Conservation (phyloP, 331 rosid species). For the Malus hybrid region DNA sequence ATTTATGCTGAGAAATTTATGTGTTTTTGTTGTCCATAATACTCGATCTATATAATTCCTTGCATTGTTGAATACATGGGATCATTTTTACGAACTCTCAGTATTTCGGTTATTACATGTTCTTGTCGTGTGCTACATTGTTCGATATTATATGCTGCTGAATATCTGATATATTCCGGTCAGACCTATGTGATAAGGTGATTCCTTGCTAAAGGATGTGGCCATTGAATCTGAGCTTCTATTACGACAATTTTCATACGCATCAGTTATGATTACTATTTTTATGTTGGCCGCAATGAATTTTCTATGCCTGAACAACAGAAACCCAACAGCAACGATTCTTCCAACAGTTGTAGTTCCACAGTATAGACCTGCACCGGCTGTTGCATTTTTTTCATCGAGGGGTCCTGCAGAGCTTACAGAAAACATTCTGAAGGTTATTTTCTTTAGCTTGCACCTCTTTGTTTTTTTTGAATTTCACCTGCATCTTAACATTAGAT, state of each 20-base stretch:
- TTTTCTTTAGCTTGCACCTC: constrained; percentile 5
- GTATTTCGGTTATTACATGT: not conserved
- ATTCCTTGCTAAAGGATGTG: not conserved
- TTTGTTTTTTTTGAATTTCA: not conserved
- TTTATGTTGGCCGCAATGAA: no score
- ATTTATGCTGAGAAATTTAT: not conserved
- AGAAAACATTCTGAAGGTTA: constrained; percentile 89
- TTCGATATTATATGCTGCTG: not conserved
- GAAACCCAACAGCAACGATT: constrained; percentile 72
- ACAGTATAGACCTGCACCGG: constrained; percentile 58
- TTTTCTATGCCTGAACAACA: constrained; percentile 14
- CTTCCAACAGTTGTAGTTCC: constrained; percentile 53
- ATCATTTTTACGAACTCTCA: not conserved
- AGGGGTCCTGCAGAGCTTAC: constrained; percentile 83
- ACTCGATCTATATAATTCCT: no score
- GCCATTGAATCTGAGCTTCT: not conserved
- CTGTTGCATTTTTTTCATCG: constrained; percentile 81
- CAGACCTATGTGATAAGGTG: not conserved
- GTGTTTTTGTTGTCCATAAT: not conserved
- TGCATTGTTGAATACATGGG: not conserved
- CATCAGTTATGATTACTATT: not conserved
- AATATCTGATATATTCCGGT: not conserved
- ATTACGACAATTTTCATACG: not conserved
- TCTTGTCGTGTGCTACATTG: not conserved
- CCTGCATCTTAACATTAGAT: not conserved